A percentile compares a stretch with the other conserved stretches of the same genome.
phyloP scores from a whole-genome alignment of 345 rosid genomes.

The Murraya koenigii region DNA sequence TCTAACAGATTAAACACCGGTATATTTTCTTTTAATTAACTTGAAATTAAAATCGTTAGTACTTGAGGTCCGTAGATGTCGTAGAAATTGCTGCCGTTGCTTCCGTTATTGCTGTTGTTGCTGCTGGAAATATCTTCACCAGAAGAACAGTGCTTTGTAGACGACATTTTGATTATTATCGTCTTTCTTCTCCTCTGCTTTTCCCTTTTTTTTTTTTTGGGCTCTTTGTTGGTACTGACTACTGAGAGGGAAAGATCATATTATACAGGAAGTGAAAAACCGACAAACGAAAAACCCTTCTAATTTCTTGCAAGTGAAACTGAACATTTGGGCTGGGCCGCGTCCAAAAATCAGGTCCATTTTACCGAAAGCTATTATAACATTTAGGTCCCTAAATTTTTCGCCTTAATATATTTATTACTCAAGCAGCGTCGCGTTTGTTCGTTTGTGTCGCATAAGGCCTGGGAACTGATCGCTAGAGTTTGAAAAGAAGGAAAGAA shows the following conservation, averaged over 20 bases:
- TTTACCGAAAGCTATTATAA: neutral
- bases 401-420: too few species aligned
- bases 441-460: neutral
- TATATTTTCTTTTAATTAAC: neutral
- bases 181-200: neutral
- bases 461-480: neutral
- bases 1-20: neutral
- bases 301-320: neutral
- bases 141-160: constrained; percentile 27
- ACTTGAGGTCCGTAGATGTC: constrained; percentile 83
- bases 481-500: constrained; percentile 4
- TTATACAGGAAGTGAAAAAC: neutral
- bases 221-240: too few species aligned
- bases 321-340: neutral
- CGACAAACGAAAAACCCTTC: neutral
- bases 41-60: neutral
- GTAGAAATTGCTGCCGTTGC: constrained; percentile 29
- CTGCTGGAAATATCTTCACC: constrained; percentile 22
- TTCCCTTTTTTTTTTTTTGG: accelerated
- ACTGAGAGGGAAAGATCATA: neutral
- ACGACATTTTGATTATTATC: constrained; percentile 27
- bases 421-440: neutral
- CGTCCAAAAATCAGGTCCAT: neutral
- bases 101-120: neutral
- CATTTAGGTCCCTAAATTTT: neutral